phyloP scores from a whole-genome alignment of 1,284 basidiomycete genomes.

The Retiboletus flavoniger region DNA sequence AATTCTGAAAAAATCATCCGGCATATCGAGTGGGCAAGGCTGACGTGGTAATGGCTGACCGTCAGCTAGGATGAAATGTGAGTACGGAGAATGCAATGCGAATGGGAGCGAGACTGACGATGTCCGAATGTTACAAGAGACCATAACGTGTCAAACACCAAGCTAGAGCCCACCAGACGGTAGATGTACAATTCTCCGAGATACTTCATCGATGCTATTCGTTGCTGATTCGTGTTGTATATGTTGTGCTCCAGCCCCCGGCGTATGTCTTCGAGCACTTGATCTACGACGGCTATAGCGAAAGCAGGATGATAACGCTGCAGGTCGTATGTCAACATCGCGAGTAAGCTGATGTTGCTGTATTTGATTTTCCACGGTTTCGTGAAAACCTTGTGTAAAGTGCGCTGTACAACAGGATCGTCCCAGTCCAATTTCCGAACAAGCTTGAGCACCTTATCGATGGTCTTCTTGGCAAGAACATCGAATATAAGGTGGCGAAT shows the following conservation, averaged over 20 bases:
- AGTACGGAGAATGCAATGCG: constrained; percentile 2
- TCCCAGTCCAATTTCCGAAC: constrained; percentile 96
- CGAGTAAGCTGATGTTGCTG: constrained; percentile 85
- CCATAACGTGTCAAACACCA: constrained; percentile 96
- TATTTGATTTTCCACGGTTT: constrained; percentile 98
- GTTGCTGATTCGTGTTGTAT: constrained; percentile 93
- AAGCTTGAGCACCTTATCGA: constrained; percentile 91
- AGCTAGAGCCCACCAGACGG: constrained; percentile 82
- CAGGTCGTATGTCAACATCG: constrained; percentile 91
- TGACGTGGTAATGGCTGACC: constrained; percentile 86
- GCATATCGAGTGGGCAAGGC: constrained; percentile 78
- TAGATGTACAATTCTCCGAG: constrained; percentile 98
- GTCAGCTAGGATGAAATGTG: constrained; percentile 57
- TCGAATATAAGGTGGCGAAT: constrained; percentile 92
- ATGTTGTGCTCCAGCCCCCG: constrained; percentile 91
- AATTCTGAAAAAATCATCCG: constrained; percentile 95
- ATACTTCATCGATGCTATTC: constrained; percentile 90
- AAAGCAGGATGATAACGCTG: constrained; percentile 92
- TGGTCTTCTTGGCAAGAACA: constrained; percentile 84
- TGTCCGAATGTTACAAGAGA: constrained; percentile 95
- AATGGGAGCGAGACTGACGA: constrained; percentile 54
- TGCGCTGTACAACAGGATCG: constrained; percentile 55
- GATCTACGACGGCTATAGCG: constrained; percentile 86
- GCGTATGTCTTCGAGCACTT: constrained; percentile 90
- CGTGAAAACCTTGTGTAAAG: constrained; percentile 81